Base-by-base conservation (phyloP, 495 filamentous ascomycete genomes). In the Penicillium cataractarum region DNA sequence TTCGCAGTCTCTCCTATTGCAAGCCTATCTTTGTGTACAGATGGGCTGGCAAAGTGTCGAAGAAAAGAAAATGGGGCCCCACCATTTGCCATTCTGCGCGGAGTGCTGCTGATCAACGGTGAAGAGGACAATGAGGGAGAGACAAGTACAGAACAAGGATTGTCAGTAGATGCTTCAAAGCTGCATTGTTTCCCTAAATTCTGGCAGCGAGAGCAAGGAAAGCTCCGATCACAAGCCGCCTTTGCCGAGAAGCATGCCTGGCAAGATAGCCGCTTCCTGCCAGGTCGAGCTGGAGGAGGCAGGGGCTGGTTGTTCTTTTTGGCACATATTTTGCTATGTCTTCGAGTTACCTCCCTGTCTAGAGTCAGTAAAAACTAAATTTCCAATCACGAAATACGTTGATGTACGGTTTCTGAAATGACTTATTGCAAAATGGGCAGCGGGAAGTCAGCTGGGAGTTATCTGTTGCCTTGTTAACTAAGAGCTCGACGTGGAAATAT, bases 81-180 rank as follows among this genome's bases (percentile, higher is more conserved):
- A 6, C 46, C 55, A 32, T 58, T 61, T 56, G 74, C 77, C 1
- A 77, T 82, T 24, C 71, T 89, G 4, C 77, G 85, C 29, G 82
- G 86, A 61, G 83, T 85, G 37, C 86, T 87, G 4, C 86, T 87
- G 4, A 80, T 89, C 31, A 86, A 89, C 72, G 89, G 87, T 51
- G 62, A 51, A 21, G 55, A 46, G 13, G 66, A 61, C 15, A 40
- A 4, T n/a, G 46, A 50, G 2, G 46, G 24, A 8, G 46, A 63
- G 44, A 46, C 40, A n/a, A 48, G 21, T 13, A 39, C 33, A 21
- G 67, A 67, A 21, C 21, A 33, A 35, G 60, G 53, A 24, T 49
- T 17, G 19, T 21, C 29, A 3, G n/a, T 26, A n/a, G 48, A 4
- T 26, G 39, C 29, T 13, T 26, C 64, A 37, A 71, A 74, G 21